Base-by-base conservation (phyloP, 2,329 filamentous ascomycete genomes). In the Diaporthe longicolla region DNA sequence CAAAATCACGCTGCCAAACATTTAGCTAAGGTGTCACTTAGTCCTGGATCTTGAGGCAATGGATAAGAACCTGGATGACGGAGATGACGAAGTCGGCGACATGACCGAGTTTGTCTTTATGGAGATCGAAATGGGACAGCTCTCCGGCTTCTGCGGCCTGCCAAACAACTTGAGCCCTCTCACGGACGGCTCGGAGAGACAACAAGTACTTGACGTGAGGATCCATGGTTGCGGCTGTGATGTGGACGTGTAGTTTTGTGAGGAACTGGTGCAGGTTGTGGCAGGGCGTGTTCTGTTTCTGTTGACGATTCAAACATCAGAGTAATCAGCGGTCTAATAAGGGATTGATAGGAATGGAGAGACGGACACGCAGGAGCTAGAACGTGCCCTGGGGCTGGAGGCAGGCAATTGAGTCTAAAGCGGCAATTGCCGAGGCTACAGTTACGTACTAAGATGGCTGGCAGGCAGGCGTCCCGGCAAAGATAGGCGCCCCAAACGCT, bases 1-100 rank as follows among this genome's bases (percentile, higher is more conserved):
- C 87, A 74, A 86, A 89, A 76, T 89, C 87, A 24, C 87, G 85
- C 87, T 89, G 45, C 17, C 2, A 40, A 54, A 21, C 19, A 24
- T 37, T 69, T 4, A 69, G 35, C 50, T 48, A n/a, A 3, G 7
- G 7, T 7, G 19, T 37, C 63, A 37, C 32, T 26, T 40, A 29
- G 32, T 21, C 63, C 37, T 43, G 37, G 65, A 29, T 55, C n/a
- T 52, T 52, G 45, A 37, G 45, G 29, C 29, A 43, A 69, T 52
- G 21, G 24, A 29, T n/a, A 74, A 78, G 55, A 77, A 87, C 86
- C 74, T 84, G 80, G 35, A 87, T 88, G 24, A 87, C 81, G 11
- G 78, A 78, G 11, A 79, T 78, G 1, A 88, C 86, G 59, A 84
- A 87, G 24, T 86, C 82, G 3, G 82, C 85, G 15, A 82, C 83